Evolutionary conservation across 225 moss, liverwort and hornwort genomes (phyloP).

Genomic region (Polytrichum commune): DNA sequence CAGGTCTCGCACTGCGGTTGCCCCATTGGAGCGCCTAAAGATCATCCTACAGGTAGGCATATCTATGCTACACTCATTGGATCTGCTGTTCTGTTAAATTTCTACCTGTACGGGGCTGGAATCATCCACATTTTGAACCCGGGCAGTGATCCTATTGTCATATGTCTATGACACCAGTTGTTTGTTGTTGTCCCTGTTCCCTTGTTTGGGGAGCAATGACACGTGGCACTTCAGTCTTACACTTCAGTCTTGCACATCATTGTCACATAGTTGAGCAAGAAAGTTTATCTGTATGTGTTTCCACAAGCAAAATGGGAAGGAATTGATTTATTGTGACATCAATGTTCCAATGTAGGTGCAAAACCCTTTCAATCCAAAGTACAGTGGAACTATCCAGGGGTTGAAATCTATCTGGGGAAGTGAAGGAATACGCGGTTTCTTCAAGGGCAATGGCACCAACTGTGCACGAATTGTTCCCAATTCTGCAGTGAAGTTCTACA

Average conservation of each 20-base stretch:
- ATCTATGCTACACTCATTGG: background rate
- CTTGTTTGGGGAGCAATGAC: too few relatives aligned
- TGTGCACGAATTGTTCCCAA: slow-evolving; percentile 95
- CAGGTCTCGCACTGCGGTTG: slow-evolving; percentile 97
- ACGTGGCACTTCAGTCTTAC: too few relatives aligned
- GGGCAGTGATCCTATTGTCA: too few relatives aligned
- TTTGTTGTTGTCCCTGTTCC: too few relatives aligned
- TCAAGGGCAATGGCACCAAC: slow-evolving; percentile 95
- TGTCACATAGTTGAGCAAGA: too few relatives aligned
- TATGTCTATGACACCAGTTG: too few relatives aligned
- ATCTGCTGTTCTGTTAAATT: too few relatives aligned
- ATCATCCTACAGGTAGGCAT: slow-evolving; percentile 90
- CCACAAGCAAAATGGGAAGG: slow-evolving; percentile 1
- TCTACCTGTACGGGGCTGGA: too few relatives aligned
- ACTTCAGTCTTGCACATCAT: too few relatives aligned
- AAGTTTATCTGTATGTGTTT: background rate
- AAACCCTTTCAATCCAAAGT: slow-evolving; percentile 88
- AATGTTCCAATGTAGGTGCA: slow-evolving; percentile 61
- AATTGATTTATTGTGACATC: background rate
- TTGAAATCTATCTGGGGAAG: slow-evolving; percentile 79
- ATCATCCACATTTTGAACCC: too few relatives aligned
- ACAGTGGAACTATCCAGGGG: slow-evolving; percentile 88
- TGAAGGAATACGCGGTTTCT: slow-evolving; percentile 85
- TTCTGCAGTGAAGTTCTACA: slow-evolving; percentile 97
- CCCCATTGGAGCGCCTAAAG: slow-evolving; percentile 96